A percentile compares a stretch with the other conserved stretches of the same genome.
These are phyloP conservation scores for Aureobasidium pullulans DNA, from an alignment of 2,329 filamentous ascomycete species.

Conservation along the genomic window DNA sequence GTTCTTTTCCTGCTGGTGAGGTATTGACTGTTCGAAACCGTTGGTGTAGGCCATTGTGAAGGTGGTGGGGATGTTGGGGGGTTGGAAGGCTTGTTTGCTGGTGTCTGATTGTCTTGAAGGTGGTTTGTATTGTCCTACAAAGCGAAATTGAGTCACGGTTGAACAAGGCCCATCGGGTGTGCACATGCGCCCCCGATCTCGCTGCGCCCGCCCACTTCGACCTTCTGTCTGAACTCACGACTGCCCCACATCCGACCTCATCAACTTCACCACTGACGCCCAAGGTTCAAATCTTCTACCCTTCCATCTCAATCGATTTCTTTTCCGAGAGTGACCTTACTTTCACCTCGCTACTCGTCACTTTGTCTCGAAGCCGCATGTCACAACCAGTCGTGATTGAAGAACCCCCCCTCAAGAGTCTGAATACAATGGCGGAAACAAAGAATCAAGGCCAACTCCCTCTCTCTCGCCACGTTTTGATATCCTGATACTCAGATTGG, in stretches of 20 bases:
- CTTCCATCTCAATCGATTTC: too few relatives aligned
- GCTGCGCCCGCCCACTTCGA: background rate
- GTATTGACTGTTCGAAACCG: conserved; percentile 28
- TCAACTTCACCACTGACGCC: background rate
- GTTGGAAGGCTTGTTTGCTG: background rate
- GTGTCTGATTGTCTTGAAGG: background rate
- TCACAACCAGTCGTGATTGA: too few relatives aligned
- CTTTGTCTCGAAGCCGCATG: too few relatives aligned
- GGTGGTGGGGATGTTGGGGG: background rate
- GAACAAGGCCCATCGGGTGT: background rate
- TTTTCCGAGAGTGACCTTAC: too few relatives aligned
- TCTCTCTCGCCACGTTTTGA: too few relatives aligned
- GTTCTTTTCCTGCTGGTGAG: conserved; percentile 38
- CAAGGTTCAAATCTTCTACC: too few relatives aligned
- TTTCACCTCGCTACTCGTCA: too few relatives aligned
- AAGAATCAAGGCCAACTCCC: too few relatives aligned
- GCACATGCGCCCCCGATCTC: background rate
- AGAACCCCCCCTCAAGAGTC: too few relatives aligned
- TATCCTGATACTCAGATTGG: too few relatives aligned
- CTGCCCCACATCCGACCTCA: background rate
- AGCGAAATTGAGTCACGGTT: conserved; percentile 3
- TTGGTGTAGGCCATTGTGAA: conserved; percentile 19
- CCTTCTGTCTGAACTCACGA: background rate
- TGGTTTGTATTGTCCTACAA: background rate
- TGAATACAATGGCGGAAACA: too few relatives aligned